phyloP scores from a whole-genome alignment of 805 yeast genomes.

The Vanderwaltozyma polyspora region DNA sequence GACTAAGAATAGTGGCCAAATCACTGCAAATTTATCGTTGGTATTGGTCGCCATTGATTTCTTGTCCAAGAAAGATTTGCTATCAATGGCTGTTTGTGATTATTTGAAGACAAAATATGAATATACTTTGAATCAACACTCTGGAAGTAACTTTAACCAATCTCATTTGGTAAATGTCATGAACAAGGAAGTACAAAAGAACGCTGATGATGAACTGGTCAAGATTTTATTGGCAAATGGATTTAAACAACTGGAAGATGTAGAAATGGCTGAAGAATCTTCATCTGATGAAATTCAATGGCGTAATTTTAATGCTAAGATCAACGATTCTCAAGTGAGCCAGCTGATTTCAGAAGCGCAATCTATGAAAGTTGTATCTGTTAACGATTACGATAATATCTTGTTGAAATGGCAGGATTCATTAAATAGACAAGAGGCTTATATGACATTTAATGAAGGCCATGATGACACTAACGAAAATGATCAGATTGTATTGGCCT shows the following conservation, averaged over 20 bases:
- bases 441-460: conserved; percentile 34
- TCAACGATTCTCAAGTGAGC: conserved; percentile 66
- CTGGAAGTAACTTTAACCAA: conserved; percentile 14
- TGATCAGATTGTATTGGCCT: conserved; percentile 65
- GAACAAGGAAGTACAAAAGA: conserved; percentile 7
- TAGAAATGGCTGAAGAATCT: conserved; percentile 4
- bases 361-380: conserved; percentile 26
- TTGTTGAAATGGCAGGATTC: conserved; percentile 62
- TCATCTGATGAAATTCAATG: conserved; percentile 41
- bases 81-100: conserved; percentile 13
- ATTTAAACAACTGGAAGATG: conserved; percentile 10
- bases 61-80: conserved; percentile 8
- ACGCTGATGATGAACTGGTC: conserved; percentile 27
- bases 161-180: conserved; percentile 18
- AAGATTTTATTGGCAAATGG: conserved; percentile 28
- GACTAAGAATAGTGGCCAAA: conserved; percentile 12
- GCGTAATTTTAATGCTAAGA: conserved; percentile 50
- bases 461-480: conserved; percentile 44
- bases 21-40: conserved; percentile 16
- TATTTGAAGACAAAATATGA: conserved; percentile 19
- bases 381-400: conserved; percentile 44
- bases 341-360: conserved; percentile 38
- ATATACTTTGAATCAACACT: conserved; percentile 20
- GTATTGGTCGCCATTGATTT: conserved; percentile 17
- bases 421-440: conserved; percentile 45